These are phyloP conservation scores for Puccinia hordei DNA, from an alignment of 1,284 basidiomycete genomes.

Conservation along the genomic window DNA sequence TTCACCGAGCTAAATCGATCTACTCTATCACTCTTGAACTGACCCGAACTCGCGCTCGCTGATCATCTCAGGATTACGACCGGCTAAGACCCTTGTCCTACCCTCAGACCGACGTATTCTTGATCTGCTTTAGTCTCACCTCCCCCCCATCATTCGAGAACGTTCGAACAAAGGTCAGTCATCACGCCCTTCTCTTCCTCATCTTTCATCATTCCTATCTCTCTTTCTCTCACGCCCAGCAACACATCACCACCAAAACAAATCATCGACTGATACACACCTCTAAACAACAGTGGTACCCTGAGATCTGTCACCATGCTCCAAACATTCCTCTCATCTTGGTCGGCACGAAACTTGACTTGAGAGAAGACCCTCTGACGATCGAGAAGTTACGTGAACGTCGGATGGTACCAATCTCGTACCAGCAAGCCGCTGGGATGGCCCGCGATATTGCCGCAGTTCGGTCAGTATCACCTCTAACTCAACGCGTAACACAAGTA, in stretches of 20 bases:
- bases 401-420: constrained; percentile 90
- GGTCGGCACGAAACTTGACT: constrained; percentile 96
- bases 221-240: constrained; percentile 3
- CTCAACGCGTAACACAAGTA: no score
- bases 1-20: background rate
- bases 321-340: constrained; percentile 88
- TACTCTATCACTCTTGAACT: background rate
- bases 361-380: constrained; percentile 88
- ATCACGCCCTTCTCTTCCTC: constrained; percentile 25
- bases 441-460: constrained; percentile 90
- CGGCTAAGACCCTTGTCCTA: constrained; percentile 96
- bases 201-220: constrained; percentile 51
- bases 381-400: constrained; percentile 91
- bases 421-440: constrained; percentile 86
- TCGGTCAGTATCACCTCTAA: constrained; percentile 53
- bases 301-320: constrained; percentile 94
- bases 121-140: constrained; percentile 70
- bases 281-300: constrained; percentile 74
- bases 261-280: background rate
- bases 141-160: constrained; percentile 89
- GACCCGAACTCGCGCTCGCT: constrained; percentile 17
- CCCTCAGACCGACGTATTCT: constrained; percentile 98
- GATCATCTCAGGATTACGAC: constrained; percentile 68
- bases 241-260: constrained; percentile 47
- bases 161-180: constrained; percentile 84